Evolutionary conservation across 73 alveolate genomes (phyloP).

Genomic region (Diophrys appendiculata): DNA sequence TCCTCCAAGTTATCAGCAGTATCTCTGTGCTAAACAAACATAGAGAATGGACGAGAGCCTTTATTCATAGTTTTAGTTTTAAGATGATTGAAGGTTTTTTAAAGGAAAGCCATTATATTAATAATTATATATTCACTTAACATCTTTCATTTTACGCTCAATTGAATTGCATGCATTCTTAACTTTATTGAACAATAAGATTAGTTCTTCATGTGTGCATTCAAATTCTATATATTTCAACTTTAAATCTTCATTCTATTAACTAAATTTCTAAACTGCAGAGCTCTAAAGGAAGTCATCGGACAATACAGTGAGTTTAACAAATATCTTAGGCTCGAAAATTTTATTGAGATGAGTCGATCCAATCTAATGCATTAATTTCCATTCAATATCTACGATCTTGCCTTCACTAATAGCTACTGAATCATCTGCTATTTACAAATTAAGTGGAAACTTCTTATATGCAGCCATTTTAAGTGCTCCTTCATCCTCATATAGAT

Average conservation of each 20-base stretch:
- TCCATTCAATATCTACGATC: slow-evolving; percentile 51
- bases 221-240: slow-evolving; percentile 41
- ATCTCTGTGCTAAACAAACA: slow-evolving; percentile 46
- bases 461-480: no score
- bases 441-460: slow-evolving; percentile 45
- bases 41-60: not conserved
- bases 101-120: not conserved
- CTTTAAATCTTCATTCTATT: slow-evolving; percentile 4
- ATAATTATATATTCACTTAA: no score
- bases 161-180: slow-evolving; percentile 60
- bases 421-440: slow-evolving; percentile 33
- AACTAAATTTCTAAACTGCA: not conserved
- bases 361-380: slow-evolving; percentile 20
- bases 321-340: slow-evolving; percentile 29
- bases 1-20: slow-evolving; percentile 69
- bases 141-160: slow-evolving; percentile 30
- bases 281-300: slow-evolving; percentile 34
- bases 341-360: slow-evolving; percentile 45
- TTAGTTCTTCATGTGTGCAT: slow-evolving; percentile 49
- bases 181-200: slow-evolving; percentile 33
- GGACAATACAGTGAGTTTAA: slow-evolving; percentile 33
- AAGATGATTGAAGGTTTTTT: not conserved
- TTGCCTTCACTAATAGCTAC: slow-evolving; percentile 18
- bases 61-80: not conserved
- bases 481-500: slow-evolving; percentile 5